Percentiles rank a stretch among this genome's conserved stretches.
Conservation (phyloP, 257 asterid species). For the Forsythia viridissima region DNA sequence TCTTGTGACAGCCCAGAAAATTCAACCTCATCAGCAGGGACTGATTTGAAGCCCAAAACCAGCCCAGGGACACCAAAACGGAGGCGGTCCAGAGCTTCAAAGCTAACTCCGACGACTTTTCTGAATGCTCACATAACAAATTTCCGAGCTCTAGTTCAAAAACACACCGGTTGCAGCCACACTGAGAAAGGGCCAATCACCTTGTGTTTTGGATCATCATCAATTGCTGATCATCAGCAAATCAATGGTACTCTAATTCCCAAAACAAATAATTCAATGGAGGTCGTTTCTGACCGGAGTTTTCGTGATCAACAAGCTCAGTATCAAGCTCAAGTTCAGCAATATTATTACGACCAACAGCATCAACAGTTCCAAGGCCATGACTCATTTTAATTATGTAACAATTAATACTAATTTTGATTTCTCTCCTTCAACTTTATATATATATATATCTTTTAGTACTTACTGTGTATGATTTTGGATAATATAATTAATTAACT, state of each 20-base stretch:
- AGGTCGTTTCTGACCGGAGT: background rate
- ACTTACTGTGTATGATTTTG: background rate
- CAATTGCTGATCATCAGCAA: background rate
- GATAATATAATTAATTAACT: background rate
- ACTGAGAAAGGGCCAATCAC: constrained; percentile 58
- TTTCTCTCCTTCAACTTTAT: background rate
- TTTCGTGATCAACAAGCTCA: background rate
- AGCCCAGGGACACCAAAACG: constrained; percentile 30
- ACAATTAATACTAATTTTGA: background rate
- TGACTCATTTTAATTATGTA: background rate
- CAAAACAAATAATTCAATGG: background rate
- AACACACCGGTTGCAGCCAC: constrained; percentile 56
- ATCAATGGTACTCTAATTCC: background rate
- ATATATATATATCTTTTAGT: background rate
- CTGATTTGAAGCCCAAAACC: constrained; percentile 21
- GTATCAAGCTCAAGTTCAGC: background rate
- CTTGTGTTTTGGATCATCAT: constrained; percentile 39
- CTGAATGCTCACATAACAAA: constrained; percentile 52
- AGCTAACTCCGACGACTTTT: constrained; percentile 45
- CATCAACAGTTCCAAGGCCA: background rate
- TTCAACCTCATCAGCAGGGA: background rate
- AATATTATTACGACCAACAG: background rate
- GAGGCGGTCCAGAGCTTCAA: constrained; percentile 41
- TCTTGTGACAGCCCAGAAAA: constrained; percentile 17
- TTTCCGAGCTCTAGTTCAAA: constrained; percentile 64